Evolutionary conservation across 176 grass and related monocot species (phyloP).

Genomic region (Hyparrhenia diplandra): DNA sequence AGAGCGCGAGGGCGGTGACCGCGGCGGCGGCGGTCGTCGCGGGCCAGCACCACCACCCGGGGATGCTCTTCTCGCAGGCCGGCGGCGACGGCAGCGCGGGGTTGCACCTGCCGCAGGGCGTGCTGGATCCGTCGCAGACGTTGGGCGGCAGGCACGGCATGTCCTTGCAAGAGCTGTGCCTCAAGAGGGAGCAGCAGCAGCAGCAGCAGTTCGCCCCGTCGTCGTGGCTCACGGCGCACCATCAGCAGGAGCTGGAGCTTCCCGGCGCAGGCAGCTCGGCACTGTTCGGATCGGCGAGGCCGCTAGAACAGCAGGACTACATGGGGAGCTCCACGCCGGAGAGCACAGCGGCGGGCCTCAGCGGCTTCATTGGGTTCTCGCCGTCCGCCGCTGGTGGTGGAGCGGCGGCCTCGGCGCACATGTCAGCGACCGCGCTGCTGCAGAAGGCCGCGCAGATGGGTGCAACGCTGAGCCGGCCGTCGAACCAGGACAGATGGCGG

Average conservation of each 20-base stretch:
- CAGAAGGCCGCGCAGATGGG: conserved; percentile 99
- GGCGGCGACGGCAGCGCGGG: not conserved
- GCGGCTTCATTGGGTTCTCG: conserved; percentile 26
- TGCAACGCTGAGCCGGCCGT: conserved; percentile 65
- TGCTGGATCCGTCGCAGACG: conserved; percentile 27
- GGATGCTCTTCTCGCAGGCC: conserved; percentile 41
- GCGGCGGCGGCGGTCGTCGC: conserved; percentile 2
- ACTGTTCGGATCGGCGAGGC: conserved; percentile 41
- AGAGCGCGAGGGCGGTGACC: conserved; percentile 76
- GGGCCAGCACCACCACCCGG: conserved; percentile 19
- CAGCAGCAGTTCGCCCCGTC: conserved; percentile 28
- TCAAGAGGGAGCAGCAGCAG: conserved; percentile 52
- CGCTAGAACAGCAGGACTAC: conserved; percentile 40
- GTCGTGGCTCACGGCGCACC: conserved; percentile 32
- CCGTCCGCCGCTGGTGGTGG: conserved; percentile 24
- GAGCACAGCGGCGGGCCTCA: conserved; percentile 18
- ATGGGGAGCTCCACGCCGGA: conserved; percentile 45
- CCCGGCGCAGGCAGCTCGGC: not conserved
- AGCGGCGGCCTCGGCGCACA: conserved; percentile 45
- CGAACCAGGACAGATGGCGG: conserved; percentile 74
- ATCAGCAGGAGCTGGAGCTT: conserved; percentile 34
- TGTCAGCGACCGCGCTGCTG: conserved; percentile 97
- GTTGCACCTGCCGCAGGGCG: conserved; percentile 14
- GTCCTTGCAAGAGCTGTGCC: conserved; percentile 40
- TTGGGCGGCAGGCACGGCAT: conserved; percentile 14